Evolutionary conservation across 2,329 filamentous ascomycete genomes (phyloP), one percentile per base, ranked within the genome.

Genomic region (Epichloe brachyelytri): DNA sequence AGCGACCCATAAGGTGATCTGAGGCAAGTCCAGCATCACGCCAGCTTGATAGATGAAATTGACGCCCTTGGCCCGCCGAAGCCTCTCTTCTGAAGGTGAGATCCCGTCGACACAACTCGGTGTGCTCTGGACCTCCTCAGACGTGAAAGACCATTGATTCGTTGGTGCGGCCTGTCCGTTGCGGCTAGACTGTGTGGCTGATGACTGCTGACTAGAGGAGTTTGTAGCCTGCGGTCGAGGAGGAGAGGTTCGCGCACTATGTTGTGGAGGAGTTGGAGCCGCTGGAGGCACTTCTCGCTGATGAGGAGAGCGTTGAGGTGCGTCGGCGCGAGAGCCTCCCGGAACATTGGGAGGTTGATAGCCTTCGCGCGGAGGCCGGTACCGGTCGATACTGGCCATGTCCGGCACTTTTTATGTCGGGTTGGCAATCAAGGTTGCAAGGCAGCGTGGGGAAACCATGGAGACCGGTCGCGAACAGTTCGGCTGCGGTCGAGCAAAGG

Each of bases 1-100:
- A 0, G 93, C 93, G 0, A 94, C 94, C 68, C 86, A 90, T 41
- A 98, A 75, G 0, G 93, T 97, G 51, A 93, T 81, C 66, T 96
- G 90, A 12, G 91, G 91, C 47, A 97, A 73, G 64, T 95, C 91
- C 49, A 97, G 78, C 72, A 95, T 82, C 58, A 95, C 88, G 56
- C 91, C 93, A 43, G 91, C 88, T 67, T 96, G 90, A 56, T 88
- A 84, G 61, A 98, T 95, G 69, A 98, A 98, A 66, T 95, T 95
- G 63, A 96, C 85, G 45, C 93, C 91, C 66, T 97, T 97, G 54
- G 86, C 85, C 51, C 93, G 81, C 53, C 86, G 77, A 57, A 85
- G 77, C 55, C 88, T 78, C 70, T 97, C 93, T 63, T 93, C 83
- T 33, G 82, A 79, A 3, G 82, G 76, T 8, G 80, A 67, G 64